Base-by-base conservation (phyloP, 2,329 filamentous ascomycete genomes). In the Trichoderma koningii region DNA sequence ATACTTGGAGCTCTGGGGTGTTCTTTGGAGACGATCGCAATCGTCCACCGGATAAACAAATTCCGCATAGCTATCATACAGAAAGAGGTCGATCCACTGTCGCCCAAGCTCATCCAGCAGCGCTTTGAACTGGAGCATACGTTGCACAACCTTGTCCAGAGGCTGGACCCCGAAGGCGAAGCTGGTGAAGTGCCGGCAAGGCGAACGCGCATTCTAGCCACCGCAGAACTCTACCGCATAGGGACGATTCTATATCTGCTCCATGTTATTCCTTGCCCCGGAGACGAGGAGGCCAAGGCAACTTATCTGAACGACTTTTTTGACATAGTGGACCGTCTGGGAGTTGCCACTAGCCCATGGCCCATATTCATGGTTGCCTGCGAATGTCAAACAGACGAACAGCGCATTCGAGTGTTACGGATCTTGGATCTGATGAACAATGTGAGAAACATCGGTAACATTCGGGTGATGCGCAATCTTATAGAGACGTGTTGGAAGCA, bases 161-260 rank as follows among this genome's bases (percentile, higher is more conserved):
- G 38, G 12, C 42, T 70, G 5, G 55, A 63, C 50, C 62, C 68
- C 12, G 57, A 53, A 14, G 66, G 59, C 28, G 64, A 64, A 47
- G 55, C 44, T n/a, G 47, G 73, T 69, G 69, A 75, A 69, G 65
- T 74, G 66, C 64, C 70, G 45, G 64, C 69, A 65, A 69, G 67
- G 28, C 70, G 73, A 47, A 66, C 76, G 30, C 71, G 76, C 78
- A 68, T 74, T 72, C 53, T 71, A 3, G 74, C 76, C 45, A 83
- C 82, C 3, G 81, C 82, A 10, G 81, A 83, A 70, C 76, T 83
- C n/a, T 84, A 83, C 66, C 78, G 81, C 6, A 75, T 83, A 21
- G 82, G 80, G 1, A 75, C 81, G 1, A 74, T 79, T 41, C 74
- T 83, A 1, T 83, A 83, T 65, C 76, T 80, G 7, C 75, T 78